phyloP scores from a whole-genome alignment of 768 basidiomycete species.

The Jaapia argillacea region DNA sequence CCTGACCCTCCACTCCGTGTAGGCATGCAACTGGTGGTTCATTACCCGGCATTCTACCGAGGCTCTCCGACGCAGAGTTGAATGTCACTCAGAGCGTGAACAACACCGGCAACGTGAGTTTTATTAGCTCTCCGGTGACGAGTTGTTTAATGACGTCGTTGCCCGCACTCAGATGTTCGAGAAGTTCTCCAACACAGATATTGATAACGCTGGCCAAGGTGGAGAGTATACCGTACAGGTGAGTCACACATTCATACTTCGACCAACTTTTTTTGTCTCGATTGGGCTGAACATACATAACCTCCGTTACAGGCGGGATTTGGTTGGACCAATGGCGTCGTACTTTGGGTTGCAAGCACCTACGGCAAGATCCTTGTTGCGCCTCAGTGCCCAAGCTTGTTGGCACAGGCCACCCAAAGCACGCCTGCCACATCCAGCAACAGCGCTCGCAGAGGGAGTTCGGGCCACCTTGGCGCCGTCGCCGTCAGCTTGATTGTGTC shows the following conservation, averaged over 20 bases:
- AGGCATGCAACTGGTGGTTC: slow-evolving; percentile 87
- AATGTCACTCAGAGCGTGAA: slow-evolving; percentile 55
- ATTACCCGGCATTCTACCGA: slow-evolving; percentile 58
- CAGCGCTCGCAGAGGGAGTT: no score
- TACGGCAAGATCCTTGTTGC: slow-evolving; percentile 51
- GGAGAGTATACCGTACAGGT: slow-evolving; percentile 91
- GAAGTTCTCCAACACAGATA: slow-evolving; percentile 73
- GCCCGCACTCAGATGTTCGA: slow-evolving; percentile 61
- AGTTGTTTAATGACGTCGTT: not conserved
- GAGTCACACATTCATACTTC: slow-evolving; percentile 14
- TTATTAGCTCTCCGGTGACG: not conserved
- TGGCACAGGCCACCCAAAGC: no score
- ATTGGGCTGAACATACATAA: no score
- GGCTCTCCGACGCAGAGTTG: slow-evolving; percentile 59
- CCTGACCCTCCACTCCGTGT: not conserved
- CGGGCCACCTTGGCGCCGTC: no score
- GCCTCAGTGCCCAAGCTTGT: slow-evolving; percentile 52
- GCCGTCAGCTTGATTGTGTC: no score
- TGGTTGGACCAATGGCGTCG: slow-evolving; percentile 79
- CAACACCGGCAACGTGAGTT: slow-evolving; percentile 66
- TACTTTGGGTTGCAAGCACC: slow-evolving; percentile 62
- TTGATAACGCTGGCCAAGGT: slow-evolving; percentile 70
- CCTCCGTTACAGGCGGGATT: not conserved
- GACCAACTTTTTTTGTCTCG: not conserved
- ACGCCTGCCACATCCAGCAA: no score